phyloP scores from a whole-genome alignment of 441 rosid genomes.

The Melastoma candidum region DNA sequence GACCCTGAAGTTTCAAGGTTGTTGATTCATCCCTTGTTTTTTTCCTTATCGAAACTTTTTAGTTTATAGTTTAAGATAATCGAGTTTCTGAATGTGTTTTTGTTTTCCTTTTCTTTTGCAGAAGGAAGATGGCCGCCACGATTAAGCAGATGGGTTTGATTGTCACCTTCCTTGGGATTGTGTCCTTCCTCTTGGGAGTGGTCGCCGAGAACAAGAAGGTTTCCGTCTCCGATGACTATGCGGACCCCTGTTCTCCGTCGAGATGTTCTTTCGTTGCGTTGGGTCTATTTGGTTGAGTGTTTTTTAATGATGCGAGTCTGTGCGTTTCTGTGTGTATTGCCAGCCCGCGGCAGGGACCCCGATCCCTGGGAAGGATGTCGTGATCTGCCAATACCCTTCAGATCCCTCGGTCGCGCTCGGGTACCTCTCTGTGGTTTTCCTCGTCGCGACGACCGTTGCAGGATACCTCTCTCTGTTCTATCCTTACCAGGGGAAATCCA shows the following conservation, averaged over 20 bases:
- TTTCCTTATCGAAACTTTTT: too few species aligned
- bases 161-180: conserved; percentile 43
- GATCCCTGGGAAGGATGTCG: conserved; percentile 52
- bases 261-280: too few species aligned
- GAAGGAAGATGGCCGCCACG: conserved; percentile 43
- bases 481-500: conserved; percentile 75
- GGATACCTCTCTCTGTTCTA: conserved; percentile 69
- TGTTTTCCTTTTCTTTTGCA: neutral
- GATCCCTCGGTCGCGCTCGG: conserved; percentile 71
- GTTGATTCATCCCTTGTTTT: too few species aligned
- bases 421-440: conserved; percentile 64
- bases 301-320: neutral
- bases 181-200: conserved; percentile 69
- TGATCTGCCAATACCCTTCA: conserved; percentile 81
- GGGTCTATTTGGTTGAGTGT: neutral
- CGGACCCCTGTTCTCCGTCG: too few species aligned
- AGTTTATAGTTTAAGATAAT: too few species aligned
- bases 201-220: conserved; percentile 96
- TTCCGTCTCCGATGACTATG: too few species aligned
- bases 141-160: conserved; percentile 56
- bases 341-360: conserved; percentile 86
- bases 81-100: too few species aligned
- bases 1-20: too few species aligned
- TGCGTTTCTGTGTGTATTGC: too few species aligned
- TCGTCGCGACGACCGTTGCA: conserved; percentile 37